phyloP scores from a whole-genome alignment of 2,329 filamentous ascomycete species.

The Arthrinium phaeospermum region DNA sequence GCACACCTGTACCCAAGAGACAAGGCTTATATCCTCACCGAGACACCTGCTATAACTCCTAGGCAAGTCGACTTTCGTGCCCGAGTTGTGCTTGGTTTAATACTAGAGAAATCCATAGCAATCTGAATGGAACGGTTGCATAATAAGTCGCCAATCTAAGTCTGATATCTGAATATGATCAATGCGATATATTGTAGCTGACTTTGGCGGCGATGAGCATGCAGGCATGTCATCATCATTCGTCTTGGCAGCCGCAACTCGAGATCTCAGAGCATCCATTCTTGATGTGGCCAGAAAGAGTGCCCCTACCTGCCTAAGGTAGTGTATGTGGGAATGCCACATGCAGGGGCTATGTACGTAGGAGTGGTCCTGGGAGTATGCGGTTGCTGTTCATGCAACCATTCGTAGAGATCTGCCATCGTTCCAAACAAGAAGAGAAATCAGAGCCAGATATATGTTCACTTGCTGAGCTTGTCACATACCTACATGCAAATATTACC shows the following conservation, averaged over 20 bases:
- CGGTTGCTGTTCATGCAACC: neutral
- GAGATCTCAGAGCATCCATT: neutral
- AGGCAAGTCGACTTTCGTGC: neutral
- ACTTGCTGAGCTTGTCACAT: neutral
- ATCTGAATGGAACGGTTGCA: slow-evolving; percentile 9
- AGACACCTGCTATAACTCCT: slow-evolving; percentile 3
- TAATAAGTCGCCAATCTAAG: neutral
- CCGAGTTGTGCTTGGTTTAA: slow-evolving; percentile 17
- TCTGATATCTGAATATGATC: neutral
- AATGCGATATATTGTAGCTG: neutral
- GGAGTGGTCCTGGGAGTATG: neutral
- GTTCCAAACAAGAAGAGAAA: neutral
- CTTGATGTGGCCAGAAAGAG: neutral
- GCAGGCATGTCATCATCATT: neutral
- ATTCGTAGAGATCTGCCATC: neutral
- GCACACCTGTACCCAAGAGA: slow-evolving; percentile 5
- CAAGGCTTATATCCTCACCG: slow-evolving; percentile 10
- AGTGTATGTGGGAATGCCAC: neutral
- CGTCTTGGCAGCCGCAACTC: neutral
- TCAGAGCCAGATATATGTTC: neutral
- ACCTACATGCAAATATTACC: neutral
- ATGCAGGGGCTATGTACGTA: neutral
- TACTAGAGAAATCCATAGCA: slow-evolving; percentile 16
- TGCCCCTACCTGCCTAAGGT: too few species aligned
- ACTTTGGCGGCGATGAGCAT: neutral